phyloP scores from a whole-genome alignment of 2,329 filamentous ascomycete species.

The Gnomoniopsis sp. region DNA sequence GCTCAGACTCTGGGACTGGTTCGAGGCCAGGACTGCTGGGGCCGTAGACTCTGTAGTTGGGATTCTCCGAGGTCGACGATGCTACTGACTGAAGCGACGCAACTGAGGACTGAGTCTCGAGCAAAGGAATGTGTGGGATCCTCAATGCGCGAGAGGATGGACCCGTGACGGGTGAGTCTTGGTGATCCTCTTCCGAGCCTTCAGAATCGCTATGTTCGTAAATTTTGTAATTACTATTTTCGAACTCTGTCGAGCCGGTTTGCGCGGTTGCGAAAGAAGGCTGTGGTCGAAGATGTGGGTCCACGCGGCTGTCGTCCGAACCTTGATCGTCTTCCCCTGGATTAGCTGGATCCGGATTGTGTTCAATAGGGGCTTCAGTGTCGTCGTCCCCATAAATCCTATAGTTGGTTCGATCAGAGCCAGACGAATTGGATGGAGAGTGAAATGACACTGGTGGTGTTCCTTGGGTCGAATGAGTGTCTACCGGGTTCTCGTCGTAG shows the following conservation, averaged over 20 bases:
- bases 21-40: constrained; percentile 33
- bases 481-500: constrained; percentile 7
- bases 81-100: constrained; percentile 21
- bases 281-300: constrained; percentile 25
- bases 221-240: constrained; percentile 53
- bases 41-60: constrained; percentile 47
- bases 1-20: constrained; percentile 13
- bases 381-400: constrained; percentile 43
- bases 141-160: constrained; percentile 6
- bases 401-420: constrained; percentile 45
- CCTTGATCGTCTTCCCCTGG: background rate
- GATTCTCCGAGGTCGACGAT: constrained; percentile 42
- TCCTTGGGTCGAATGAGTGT: constrained; percentile 20
- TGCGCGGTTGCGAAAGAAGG: constrained; percentile 36
- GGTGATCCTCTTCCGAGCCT: constrained; percentile 10
- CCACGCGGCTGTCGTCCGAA: constrained; percentile 2
- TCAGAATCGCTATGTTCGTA: constrained; percentile 39
- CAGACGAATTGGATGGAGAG: constrained; percentile 37
- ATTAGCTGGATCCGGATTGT: background rate
- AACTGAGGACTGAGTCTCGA: constrained; percentile 12
- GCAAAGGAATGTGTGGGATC: constrained; percentile 6
- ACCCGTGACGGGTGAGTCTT: background rate
- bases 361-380: constrained; percentile 7
- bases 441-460: constrained; percentile 33
- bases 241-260: constrained; percentile 44